Conservation (phyloP, 2,329 filamentous ascomycete genomes). For the Aureobasidium sp. region DNA sequence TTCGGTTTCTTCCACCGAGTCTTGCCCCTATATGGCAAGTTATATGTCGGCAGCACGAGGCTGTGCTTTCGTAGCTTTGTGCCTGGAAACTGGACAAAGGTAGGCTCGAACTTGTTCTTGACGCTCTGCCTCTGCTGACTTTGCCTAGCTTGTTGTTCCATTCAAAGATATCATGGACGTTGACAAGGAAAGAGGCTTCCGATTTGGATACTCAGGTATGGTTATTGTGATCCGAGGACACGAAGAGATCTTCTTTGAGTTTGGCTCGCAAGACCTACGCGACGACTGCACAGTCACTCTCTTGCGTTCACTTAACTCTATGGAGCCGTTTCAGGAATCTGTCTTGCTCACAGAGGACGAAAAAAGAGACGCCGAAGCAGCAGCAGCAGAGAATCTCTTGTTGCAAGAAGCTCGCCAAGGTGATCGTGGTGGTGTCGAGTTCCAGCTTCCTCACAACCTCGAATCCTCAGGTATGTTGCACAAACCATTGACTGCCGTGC, state of each 20-base stretch:
- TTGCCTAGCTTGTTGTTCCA: constrained; percentile 60
- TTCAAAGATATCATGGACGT: constrained; percentile 88
- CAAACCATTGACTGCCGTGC: not conserved
- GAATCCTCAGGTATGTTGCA: constrained; percentile 12
- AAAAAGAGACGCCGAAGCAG: constrained; percentile 60
- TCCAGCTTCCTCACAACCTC: constrained; percentile 22
- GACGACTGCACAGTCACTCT: constrained; percentile 85
- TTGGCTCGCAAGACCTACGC: constrained; percentile 63
- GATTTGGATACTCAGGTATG: constrained; percentile 81
- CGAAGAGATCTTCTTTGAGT: constrained; percentile 96
- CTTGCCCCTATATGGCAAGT: constrained; percentile 87
- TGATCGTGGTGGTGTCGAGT: constrained; percentile 31
- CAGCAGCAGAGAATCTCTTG: constrained; percentile 66
- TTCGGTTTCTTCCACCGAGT: constrained; percentile 89
- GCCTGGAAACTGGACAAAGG: constrained; percentile 79
- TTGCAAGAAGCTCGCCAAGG: constrained; percentile 62
- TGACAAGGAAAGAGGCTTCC: constrained; percentile 89
- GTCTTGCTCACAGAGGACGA: constrained; percentile 59
- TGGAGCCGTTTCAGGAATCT: constrained; percentile 61
- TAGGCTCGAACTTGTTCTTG: not conserved
- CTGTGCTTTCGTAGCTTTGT: constrained; percentile 92
- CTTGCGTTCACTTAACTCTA: constrained; percentile 64
- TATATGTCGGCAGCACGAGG: constrained; percentile 80
- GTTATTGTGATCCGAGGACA: constrained; percentile 90
- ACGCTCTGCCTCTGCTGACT: constrained; percentile 9